These are phyloP conservation scores for Fagopyrum esculentum DNA, from an alignment of 148 eudicot genomes.

Conservation along the genomic window DNA sequence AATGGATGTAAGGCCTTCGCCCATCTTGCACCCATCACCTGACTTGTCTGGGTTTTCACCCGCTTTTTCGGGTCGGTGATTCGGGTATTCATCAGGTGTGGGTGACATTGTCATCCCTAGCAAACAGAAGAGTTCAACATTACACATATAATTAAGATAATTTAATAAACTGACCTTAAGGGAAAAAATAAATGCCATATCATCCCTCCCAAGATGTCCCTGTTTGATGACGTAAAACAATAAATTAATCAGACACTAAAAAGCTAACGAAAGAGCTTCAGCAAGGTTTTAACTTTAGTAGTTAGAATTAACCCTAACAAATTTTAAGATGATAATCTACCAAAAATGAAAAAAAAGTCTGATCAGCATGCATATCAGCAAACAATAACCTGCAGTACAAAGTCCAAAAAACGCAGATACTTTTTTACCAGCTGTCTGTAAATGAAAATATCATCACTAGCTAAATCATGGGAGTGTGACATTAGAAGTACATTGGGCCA, in stretches of 20 bases:
- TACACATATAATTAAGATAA: not conserved
- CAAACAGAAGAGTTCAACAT: not conserved
- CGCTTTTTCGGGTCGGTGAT: too few relatives aligned
- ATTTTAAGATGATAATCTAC: constrained; percentile 1
- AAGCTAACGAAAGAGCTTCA: not conserved
- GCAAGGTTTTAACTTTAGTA: not conserved
- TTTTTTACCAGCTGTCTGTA: not conserved
- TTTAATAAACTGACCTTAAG: constrained; percentile 49
- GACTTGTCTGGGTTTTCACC: too few relatives aligned
- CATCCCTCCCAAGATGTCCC: constrained; percentile 88
- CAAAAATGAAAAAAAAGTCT: not conserved
- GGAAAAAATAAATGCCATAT: constrained; percentile 71
- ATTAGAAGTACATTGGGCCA: not conserved
- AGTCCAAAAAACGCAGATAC: not conserved
- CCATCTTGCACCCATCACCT: too few relatives aligned
- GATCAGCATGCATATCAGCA: not conserved
- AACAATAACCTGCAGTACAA: not conserved
- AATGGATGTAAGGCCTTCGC: too few relatives aligned
- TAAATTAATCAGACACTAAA: not conserved
- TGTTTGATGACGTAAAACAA: constrained; percentile 23
- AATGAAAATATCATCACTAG: not conserved
- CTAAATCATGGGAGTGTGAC: not conserved
- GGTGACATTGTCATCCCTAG: too few relatives aligned
- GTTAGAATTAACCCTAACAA: not conserved
- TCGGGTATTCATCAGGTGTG: too few relatives aligned